phyloP scores from a whole-genome alignment of 2,329 filamentous ascomycete species.

The Colletotrichum musae region DNA sequence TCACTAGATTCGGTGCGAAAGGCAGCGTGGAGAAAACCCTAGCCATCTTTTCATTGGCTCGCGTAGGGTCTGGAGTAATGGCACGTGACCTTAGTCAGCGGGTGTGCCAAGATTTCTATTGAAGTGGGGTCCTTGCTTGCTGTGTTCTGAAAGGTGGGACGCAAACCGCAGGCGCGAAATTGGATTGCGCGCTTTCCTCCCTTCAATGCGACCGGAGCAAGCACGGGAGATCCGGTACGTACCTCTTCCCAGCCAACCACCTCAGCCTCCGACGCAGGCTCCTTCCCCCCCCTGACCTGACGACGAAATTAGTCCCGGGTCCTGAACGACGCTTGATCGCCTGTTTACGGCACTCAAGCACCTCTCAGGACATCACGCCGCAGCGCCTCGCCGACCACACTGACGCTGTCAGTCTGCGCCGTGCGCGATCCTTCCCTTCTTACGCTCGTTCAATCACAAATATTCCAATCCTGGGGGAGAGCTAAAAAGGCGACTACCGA shows the following conservation, averaged over 20 bases:
- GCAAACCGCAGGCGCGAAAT: conserved; percentile 6
- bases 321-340: conserved; percentile 34
- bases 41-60: conserved; percentile 22
- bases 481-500: conserved; percentile 22
- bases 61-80: background rate
- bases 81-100: conserved; percentile 26
- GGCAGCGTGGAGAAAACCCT: no score
- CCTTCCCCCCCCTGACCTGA: conserved; percentile 35
- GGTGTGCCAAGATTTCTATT: background rate
- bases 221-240: conserved; percentile 24
- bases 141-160: conserved; percentile 9
- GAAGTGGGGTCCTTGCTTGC: background rate
- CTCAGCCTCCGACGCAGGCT: conserved; percentile 17
- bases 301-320: conserved; percentile 40
- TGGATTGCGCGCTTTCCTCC: conserved; percentile 18
- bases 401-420: conserved; percentile 41
- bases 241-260: background rate
- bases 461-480: background rate
- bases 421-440: conserved; percentile 39
- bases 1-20: conserved; percentile 1
- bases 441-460: conserved; percentile 36
- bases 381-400: conserved; percentile 37
- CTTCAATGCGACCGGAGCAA: background rate
- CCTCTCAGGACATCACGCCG: conserved; percentile 30
- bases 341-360: conserved; percentile 33